Evolutionary conservation across 2,329 filamentous ascomycete species (phyloP), one percentile per base, ranked within the genome.

Genomic region (Thelonectria blattea): DNA sequence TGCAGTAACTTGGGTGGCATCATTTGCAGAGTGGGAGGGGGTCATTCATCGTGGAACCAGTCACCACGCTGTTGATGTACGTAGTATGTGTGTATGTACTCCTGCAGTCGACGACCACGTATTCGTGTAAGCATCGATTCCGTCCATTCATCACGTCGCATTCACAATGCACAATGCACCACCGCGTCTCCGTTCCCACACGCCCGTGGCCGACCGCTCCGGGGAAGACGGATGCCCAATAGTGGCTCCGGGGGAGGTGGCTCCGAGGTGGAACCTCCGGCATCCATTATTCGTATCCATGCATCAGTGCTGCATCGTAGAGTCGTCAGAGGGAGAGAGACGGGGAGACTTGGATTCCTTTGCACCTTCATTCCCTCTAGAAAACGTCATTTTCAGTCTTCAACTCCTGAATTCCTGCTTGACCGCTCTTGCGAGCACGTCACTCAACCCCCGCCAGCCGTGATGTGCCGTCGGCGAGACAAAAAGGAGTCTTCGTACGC

Each of bases 201-300:
- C 27, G 27, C 27, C 27, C 27, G 27, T 30, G 27, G 27, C 27
- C 27, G 20, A 30, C 45, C 22, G 45, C 8, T n/a, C 20, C 45
- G 45, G 20, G 45, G 45, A 47, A 30, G 20, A 2, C 45, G 45
- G 45, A 30, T n/a, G 24, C 20, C 45, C 34, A n/a, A 47, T 14
- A 27, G 5, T 8, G 45, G 30, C 18, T 67, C 67, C 53, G 67
- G 67, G 63, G 56, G 58, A 66, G 27, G 66, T 66, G 67, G 58
- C 60, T 64, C 63, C 64, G 58, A 46, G 24, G 53, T 63, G 68
- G 64, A 65, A 64, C 63, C 47, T 47, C 5, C 22, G 24, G 18
- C 27, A 37, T 34, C 22, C 27, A 22, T 17, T n/a, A n/a, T n/a
- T n/a, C 22, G 22, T 24, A 24, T 24, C 22, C 22, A 24, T 24